A percentile compares a stretch with the other conserved stretches of the same genome.
These are phyloP conservation scores for Stagonosporopsis vannaccii DNA, from an alignment of 2,329 filamentous ascomycete genomes.

Conservation along the genomic window DNA sequence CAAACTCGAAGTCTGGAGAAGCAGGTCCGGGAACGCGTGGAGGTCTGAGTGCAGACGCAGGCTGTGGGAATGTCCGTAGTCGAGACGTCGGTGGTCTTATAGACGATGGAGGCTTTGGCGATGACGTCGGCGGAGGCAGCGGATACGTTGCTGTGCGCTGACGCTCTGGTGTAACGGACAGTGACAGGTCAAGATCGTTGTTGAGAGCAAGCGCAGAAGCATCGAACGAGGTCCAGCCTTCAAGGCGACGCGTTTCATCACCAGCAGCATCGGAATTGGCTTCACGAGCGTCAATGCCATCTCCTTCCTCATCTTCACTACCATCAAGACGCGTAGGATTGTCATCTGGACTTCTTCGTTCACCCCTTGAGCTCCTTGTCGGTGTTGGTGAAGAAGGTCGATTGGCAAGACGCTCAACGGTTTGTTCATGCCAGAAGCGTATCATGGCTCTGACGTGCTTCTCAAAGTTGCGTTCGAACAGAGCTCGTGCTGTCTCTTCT, in stretches of 20 bases:
- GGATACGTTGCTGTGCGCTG: conserved; percentile 12
- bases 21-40: conserved; percentile 14
- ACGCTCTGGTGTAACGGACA: conserved; percentile 39
- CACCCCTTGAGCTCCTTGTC: conserved; percentile 20
- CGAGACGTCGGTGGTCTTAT: conserved; percentile 1
- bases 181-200: conserved; percentile 37
- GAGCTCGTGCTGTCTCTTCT: conserved; percentile 60
- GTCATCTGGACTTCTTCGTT: conserved; percentile 16
- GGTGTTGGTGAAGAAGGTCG: conserved; percentile 33
- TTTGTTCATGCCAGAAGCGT: conserved; percentile 61
- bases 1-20: conserved; percentile 14
- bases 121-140: conserved; percentile 4
- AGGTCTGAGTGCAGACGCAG: neutral
- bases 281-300: conserved; percentile 8
- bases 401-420: conserved; percentile 40
- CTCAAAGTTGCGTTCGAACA: conserved; percentile 61
- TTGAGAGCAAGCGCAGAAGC: conserved; percentile 38
- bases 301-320: neutral
- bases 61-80: conserved; percentile 3
- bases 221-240: conserved; percentile 51
- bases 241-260: conserved; percentile 43
- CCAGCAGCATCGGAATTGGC: conserved; percentile 17
- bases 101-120: conserved; percentile 17
- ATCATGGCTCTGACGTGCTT: conserved; percentile 64
- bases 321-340: conserved; percentile 6